Percentiles rank a stretch among this genome's conserved stretches.
Evolutionary conservation across 352 stramenopile genomes (phyloP).

Genomic region (Globisporangium okanoganense): DNA sequence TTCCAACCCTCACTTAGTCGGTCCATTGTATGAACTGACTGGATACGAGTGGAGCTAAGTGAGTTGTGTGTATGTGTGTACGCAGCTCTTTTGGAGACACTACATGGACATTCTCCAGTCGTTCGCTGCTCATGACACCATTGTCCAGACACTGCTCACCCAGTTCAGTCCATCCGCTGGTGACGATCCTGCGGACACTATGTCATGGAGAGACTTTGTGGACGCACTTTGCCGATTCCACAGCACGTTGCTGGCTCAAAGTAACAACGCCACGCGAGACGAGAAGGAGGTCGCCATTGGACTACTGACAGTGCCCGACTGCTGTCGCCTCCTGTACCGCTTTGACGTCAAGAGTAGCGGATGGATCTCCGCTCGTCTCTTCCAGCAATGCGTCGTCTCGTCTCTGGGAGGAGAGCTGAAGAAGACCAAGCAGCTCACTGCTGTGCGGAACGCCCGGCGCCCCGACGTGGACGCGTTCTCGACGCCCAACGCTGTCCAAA

Average conservation of each 20-base stretch:
- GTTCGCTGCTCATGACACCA: neutral
- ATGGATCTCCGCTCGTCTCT: slow-evolving; percentile 18
- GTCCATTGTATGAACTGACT: neutral
- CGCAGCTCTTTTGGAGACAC: slow-evolving; percentile 15
- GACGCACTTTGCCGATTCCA: slow-evolving; percentile 23
- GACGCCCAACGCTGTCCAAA: slow-evolving; percentile 31
- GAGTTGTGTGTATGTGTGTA: neutral
- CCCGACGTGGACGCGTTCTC: slow-evolving; percentile 38
- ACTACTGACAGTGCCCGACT: slow-evolving; percentile 20
- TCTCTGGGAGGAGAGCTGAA: slow-evolving; percentile 13
- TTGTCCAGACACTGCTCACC: neutral
- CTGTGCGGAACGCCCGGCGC: slow-evolving; percentile 23
- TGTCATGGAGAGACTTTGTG: slow-evolving; percentile 26
- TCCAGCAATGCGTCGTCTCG: slow-evolving; percentile 14
- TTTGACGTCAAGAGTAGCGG: slow-evolving; percentile 29
- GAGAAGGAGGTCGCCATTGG: too few relatives aligned
- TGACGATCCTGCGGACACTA: neutral
- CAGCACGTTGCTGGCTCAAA: neutral
- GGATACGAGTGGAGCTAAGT: neutral
- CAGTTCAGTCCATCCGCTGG: neutral
- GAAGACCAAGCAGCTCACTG: neutral
- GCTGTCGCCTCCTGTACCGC: slow-evolving; percentile 38
- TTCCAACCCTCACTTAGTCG: neutral
- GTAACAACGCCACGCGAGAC: neutral
- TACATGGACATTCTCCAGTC: slow-evolving; percentile 8